Base-by-base conservation (phyloP, 306 rosid genomes). In the Potentilla sterilis region DNA sequence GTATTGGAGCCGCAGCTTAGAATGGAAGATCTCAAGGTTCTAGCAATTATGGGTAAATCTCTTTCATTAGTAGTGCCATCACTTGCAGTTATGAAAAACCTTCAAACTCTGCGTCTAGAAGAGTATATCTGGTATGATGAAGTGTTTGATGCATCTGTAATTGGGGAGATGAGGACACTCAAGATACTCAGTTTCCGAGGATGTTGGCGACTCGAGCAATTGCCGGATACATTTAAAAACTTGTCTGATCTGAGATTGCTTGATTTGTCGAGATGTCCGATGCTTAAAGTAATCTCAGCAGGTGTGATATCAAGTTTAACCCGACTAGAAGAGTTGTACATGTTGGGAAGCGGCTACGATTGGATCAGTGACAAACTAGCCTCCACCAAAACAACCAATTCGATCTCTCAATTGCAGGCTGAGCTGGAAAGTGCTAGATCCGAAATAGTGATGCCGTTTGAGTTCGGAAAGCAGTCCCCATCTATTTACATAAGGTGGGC, bases 11-110 rank as follows among this genome's bases (percentile, higher is more conserved):
- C 21, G 6, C 70, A 5, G 3, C 34, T 5, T 5, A 11, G 70
- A 4, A 49, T 37, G 55, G 32, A 67, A 51, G 7, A 11, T 16
- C 66, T 76, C 46, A 52, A 67, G 74, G 79, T 76, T 22, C 41
- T 67, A 66, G 43, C 4, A 8, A 3, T 37, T 37, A 28, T 28
- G 28, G 28, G 28, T 28, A 28, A 0, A 28, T 28, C 28, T 28
- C 28, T 28, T 28, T 28, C 28, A 28, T 28, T 28, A 28, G 10
- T 67, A 28, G 12, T 54, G 10, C 9, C 34, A 40, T 49, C 67
- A 0, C 12, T 76, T 28, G 7, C 28, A 67, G 21, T 14, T 1
- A 4, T 67, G 43, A 9, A 24, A 22, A 24, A 41, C 44, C 55
- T 76, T 41, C 73, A 66, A 16, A 67, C 79, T 9, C 19, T 52